Conservation (phyloP, 2,329 filamentous ascomycete genomes). For the Acephala macrosclerotiorum region DNA sequence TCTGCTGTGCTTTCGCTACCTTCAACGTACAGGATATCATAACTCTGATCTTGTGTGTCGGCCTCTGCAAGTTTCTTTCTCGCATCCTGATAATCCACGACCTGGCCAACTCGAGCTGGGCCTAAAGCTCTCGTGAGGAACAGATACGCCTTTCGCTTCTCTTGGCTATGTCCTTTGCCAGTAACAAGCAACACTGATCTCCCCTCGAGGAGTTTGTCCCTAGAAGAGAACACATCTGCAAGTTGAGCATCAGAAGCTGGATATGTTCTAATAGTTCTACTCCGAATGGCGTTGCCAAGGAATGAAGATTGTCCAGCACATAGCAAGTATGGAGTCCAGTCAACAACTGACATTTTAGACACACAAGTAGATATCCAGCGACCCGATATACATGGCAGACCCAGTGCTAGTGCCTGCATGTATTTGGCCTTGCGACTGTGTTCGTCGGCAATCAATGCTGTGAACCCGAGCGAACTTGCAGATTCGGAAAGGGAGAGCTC, state of each 20-base stretch:
- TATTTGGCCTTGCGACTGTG: conserved; percentile 91
- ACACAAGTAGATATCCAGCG: conserved; percentile 83
- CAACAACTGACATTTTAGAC: conserved; percentile 63
- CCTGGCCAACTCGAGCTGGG: conserved; percentile 70
- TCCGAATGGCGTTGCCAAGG: conserved; percentile 79
- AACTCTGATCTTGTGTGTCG: conserved; percentile 55
- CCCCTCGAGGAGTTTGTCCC: conserved; percentile 69
- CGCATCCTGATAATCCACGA: conserved; percentile 71
- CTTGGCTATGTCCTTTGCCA: conserved; percentile 65
- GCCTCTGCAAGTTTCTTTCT: conserved; percentile 61
- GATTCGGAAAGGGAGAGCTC: conserved; percentile 61
- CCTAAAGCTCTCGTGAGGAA: conserved; percentile 84
- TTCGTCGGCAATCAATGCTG: conserved; percentile 83
- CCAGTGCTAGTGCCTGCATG: conserved; percentile 91
- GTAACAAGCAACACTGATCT: conserved; percentile 77
- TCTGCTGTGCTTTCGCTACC: conserved; percentile 58
- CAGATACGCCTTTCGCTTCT: conserved; percentile 74
- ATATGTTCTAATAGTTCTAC: conserved; percentile 71
- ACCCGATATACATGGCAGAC: conserved; percentile 83
- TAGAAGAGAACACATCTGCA: conserved; percentile 59
- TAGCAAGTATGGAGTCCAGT: conserved; percentile 84
- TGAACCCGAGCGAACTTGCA: conserved; percentile 71
- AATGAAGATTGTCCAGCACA: conserved; percentile 83
- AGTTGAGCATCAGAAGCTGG: conserved; percentile 64
- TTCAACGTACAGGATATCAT: conserved; percentile 84